A percentile compares a stretch with the other conserved stretches of the same genome.
Conservation (phyloP, 495 filamentous ascomycete species). For the Cryomyces minteri region DNA sequence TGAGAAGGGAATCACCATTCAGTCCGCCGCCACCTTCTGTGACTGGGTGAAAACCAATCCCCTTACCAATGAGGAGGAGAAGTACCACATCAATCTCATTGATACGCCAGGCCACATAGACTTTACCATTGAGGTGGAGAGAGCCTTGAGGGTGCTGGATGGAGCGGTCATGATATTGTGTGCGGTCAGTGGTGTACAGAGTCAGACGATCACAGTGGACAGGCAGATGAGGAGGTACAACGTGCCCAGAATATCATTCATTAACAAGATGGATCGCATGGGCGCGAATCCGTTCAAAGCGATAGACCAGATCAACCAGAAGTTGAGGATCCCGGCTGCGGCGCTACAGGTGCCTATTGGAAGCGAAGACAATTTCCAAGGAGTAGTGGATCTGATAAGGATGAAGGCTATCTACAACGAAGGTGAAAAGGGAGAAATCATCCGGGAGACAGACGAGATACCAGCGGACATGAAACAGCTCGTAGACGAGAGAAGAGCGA, state of each 20-base stretch:
- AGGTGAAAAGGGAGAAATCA: conserved; percentile 53
- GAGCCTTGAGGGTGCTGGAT: conserved; percentile 87
- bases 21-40: conserved; percentile 94
- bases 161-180: conserved; percentile 98
- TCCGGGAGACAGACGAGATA: conserved; percentile 59
- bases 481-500: conserved; percentile 58
- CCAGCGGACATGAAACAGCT: conserved; percentile 57
- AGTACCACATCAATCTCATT: conserved; percentile 96
- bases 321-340: conserved; percentile 80
- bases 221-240: conserved; percentile 98
- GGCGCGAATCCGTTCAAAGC: conserved; percentile 97
- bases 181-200: conserved; percentile 92
- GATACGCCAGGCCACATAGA: conserved; percentile 99
- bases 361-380: conserved; percentile 76
- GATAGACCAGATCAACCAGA: conserved; percentile 89
- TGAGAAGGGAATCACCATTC: conserved; percentile 97
- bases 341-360: conserved; percentile 95
- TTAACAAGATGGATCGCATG: conserved; percentile 99
- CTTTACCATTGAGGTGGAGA: conserved; percentile 98
- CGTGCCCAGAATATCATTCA: conserved; percentile 82
- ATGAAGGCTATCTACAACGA: conserved; percentile 93
- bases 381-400: conserved; percentile 80
- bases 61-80: conserved; percentile 59
- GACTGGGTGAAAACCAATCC: conserved; percentile 78
- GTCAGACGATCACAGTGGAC: conserved; percentile 96